Conservation (phyloP, 495 filamentous ascomycete species). For the Aspergillus nanangensis region DNA sequence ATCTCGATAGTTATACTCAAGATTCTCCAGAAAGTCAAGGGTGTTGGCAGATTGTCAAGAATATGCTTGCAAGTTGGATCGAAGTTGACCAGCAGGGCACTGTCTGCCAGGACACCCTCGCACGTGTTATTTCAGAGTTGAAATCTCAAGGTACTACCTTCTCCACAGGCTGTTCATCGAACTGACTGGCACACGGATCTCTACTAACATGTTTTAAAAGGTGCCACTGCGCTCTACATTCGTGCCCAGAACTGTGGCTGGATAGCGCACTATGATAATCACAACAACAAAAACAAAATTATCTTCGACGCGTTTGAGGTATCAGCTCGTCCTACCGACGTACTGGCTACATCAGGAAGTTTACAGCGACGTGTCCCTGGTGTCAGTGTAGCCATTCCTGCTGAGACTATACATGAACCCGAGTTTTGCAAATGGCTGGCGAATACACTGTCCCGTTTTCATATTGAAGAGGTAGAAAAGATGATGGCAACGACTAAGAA, state of each 20-base stretch:
- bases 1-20: neutral
- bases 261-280: slow-evolving; percentile 10
- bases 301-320: slow-evolving; percentile 18
- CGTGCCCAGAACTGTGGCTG: slow-evolving; percentile 16
- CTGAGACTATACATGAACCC: slow-evolving; percentile 2
- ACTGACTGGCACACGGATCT: neutral
- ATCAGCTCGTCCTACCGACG: slow-evolving; percentile 2
- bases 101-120: neutral
- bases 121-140: neutral
- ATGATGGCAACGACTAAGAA: slow-evolving; percentile 15
- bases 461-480: slow-evolving; percentile 8
- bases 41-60: neutral
- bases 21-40: neutral
- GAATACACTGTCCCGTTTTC: slow-evolving; percentile 5
- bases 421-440: slow-evolving; percentile 12
- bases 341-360: slow-evolving; percentile 7
- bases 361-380: slow-evolving; percentile 11
- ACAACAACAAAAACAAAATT: slow-evolving; percentile 5
- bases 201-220: neutral
- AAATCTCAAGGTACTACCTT: neutral
- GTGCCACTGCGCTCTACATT: slow-evolving; percentile 13
- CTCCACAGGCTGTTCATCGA: too few species aligned
- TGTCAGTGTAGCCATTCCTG: slow-evolving; percentile 11
- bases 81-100: neutral
- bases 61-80: neutral